Conservation (phyloP, 208 protist genomes). For the Trypanosoma mega region DNA sequence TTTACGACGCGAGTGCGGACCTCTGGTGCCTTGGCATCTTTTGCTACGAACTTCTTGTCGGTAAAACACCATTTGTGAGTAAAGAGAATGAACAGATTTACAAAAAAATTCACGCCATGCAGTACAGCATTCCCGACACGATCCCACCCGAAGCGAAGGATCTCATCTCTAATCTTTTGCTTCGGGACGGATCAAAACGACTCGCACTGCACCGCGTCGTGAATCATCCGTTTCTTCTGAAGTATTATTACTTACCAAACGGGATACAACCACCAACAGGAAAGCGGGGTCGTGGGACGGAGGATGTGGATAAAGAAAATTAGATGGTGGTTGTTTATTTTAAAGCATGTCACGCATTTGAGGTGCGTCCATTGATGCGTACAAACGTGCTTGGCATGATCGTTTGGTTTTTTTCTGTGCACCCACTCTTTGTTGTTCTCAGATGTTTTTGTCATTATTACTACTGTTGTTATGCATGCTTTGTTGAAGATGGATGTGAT, state of each 20-base stretch:
- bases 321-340: no score
- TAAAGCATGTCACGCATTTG: no score
- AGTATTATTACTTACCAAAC: constrained; percentile 90
- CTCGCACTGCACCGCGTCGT: constrained; percentile 82
- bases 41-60: constrained; percentile 96
- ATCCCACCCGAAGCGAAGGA: constrained; percentile 88
- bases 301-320: constrained; percentile 25
- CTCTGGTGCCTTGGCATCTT: constrained; percentile 97
- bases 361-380: neutral
- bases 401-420: no score
- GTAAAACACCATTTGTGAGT: constrained; percentile 93
- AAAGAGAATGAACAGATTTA: constrained; percentile 87
- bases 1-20: constrained; percentile 92
- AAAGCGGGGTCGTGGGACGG: constrained; percentile 54
- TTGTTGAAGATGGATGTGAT: no score
- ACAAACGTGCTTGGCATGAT: no score
- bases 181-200: constrained; percentile 68
- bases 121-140: constrained; percentile 84
- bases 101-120: constrained; percentile 89
- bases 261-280: constrained; percentile 71
- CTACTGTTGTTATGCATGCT: no score
- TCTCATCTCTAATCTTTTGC: constrained; percentile 77
- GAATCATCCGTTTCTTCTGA: constrained; percentile 83
- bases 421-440: no score
- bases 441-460: no score